phyloP scores from a whole-genome alignment of 2,329 filamentous ascomycete species.

The Hypoxylon sp. region DNA sequence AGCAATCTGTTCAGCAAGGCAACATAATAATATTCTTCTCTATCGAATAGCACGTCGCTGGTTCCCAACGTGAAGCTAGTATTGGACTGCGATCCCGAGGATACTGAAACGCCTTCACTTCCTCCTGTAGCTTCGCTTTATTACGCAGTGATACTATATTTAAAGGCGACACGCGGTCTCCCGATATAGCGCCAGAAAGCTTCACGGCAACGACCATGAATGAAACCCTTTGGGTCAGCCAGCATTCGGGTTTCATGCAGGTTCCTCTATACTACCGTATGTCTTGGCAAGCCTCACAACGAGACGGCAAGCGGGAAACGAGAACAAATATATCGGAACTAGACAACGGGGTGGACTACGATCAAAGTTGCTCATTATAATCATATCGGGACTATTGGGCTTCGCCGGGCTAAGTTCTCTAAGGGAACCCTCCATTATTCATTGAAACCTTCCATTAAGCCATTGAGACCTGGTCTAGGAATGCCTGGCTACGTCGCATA shows the following conservation, averaged over 20 bases:
- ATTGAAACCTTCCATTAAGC: conserved; percentile 8
- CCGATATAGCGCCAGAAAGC: background rate
- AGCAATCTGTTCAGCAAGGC: conserved; percentile 29
- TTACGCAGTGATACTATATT: background rate
- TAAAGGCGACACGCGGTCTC: background rate
- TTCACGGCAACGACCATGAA: background rate
- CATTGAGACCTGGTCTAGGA: background rate
- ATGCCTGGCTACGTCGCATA: conserved; percentile 57
- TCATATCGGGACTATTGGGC: background rate
- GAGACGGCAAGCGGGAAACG: background rate
- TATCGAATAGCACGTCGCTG: background rate
- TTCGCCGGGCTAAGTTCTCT: background rate
- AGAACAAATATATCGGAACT: background rate
- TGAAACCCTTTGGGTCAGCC: background rate
- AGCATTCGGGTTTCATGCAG: background rate
- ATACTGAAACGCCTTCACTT: background rate
- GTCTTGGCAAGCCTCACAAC: background rate
- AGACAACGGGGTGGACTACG: background rate
- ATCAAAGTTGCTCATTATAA: background rate
- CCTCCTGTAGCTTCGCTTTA: background rate
- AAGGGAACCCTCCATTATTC: background rate
- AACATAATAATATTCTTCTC: conserved; percentile 6
- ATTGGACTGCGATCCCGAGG: background rate
- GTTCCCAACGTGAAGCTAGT: background rate
- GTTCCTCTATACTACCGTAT: background rate